Percentiles rank a stretch among this genome's conserved stretches.
phyloP scores from a whole-genome alignment of 805 yeast species.

The Metschnikowia santaceciliae region DNA sequence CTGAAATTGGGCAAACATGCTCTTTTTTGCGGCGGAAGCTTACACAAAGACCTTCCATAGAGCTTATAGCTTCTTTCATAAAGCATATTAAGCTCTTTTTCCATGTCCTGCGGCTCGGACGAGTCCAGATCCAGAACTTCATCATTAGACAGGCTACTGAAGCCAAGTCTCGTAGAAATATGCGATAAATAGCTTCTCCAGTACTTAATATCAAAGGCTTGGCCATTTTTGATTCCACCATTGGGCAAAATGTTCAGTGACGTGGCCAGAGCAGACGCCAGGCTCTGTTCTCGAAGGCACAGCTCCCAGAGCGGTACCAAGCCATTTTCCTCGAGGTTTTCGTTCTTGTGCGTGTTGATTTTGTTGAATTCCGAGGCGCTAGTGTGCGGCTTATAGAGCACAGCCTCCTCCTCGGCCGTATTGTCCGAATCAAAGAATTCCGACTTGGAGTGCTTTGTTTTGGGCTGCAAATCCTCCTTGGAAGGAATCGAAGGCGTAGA shows the following conservation, averaged over 20 bases:
- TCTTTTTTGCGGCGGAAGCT: slow-evolving; percentile 33
- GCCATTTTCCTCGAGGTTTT: slow-evolving; percentile 36
- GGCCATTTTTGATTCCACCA: slow-evolving; percentile 19
- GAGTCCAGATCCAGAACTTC: neutral
- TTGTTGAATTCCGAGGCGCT: slow-evolving; percentile 37
- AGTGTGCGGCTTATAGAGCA: slow-evolving; percentile 41
- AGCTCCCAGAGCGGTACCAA: slow-evolving; percentile 42
- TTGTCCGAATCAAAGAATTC: slow-evolving; percentile 6
- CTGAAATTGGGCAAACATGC: slow-evolving; percentile 31
- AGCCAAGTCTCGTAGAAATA: slow-evolving; percentile 33
- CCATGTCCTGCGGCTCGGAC: slow-evolving; percentile 6
- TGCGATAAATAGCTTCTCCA: slow-evolving; percentile 36
- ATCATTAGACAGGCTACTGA: slow-evolving; percentile 23
- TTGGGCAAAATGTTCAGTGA: slow-evolving; percentile 20
- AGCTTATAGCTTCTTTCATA: slow-evolving; percentile 37
- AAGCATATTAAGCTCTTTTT: slow-evolving; percentile 16
- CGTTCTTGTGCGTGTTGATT: slow-evolving; percentile 43
- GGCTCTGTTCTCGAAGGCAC: slow-evolving; percentile 31
- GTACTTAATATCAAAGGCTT: slow-evolving; percentile 27
- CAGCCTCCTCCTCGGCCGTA: slow-evolving; percentile 34
- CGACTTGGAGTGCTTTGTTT: slow-evolving; percentile 5
- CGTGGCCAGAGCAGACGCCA: slow-evolving; percentile 12
- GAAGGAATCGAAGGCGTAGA: slow-evolving; percentile 29
- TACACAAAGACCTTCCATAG: slow-evolving; percentile 35
- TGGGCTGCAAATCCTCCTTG: slow-evolving; percentile 12